Evolutionary conservation across 352 stramenopile genomes (phyloP).

Genomic region (Phytophthora fragariaefolia): DNA sequence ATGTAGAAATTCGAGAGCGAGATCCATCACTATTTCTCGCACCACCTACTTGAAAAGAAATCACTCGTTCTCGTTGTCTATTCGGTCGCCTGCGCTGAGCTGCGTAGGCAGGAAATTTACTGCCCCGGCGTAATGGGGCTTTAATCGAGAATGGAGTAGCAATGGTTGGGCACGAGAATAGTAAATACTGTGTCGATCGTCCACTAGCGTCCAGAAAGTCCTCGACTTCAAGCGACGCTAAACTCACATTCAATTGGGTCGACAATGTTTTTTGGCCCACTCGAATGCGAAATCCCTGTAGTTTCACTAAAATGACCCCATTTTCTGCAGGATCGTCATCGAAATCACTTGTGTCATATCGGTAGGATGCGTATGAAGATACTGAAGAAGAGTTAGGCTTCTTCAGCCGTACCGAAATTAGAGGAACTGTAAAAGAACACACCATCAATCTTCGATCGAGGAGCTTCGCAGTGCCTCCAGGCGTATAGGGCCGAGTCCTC

Average conservation of each 20-base stretch:
- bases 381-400: conserved; percentile 64
- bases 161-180: conserved; percentile 85
- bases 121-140: conserved; percentile 51
- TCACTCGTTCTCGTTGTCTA: conserved; percentile 67
- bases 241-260: conserved; percentile 68
- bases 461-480: conserved; percentile 46
- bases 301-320: conserved; percentile 73
- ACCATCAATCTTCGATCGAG: conserved; percentile 78
- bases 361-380: conserved; percentile 58
- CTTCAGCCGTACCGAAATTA: conserved; percentile 83
- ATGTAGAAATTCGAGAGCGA: conserved; percentile 16
- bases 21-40: conserved; percentile 20
- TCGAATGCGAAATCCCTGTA: conserved; percentile 85
- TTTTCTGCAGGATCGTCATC: conserved; percentile 68
- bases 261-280: conserved; percentile 85
- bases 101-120: conserved; percentile 39
- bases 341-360: conserved; percentile 65
- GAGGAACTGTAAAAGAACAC: conserved; percentile 82
- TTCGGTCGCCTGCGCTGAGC: conserved; percentile 38
- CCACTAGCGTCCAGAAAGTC: conserved; percentile 70
- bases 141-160: conserved; percentile 66
- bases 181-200: conserved; percentile 71
- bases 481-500: conserved; percentile 31
- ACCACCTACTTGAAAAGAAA: conserved; percentile 57
- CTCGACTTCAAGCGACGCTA: conserved; percentile 81